These are phyloP conservation scores for Starmerella apis DNA, from an alignment of 805 yeast species.

Conservation along the genomic window DNA sequence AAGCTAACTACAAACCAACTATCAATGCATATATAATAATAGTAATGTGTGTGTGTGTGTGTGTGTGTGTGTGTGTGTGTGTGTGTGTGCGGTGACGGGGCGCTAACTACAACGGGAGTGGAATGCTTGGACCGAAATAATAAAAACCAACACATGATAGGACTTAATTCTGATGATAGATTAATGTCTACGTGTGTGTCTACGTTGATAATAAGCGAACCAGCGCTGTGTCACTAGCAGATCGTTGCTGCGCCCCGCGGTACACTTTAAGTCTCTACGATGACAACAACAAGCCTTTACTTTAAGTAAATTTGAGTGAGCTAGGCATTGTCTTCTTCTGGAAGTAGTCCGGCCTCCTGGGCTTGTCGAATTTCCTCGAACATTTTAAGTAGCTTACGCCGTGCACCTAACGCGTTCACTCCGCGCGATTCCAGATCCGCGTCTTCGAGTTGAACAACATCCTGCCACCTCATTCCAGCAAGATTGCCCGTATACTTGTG, in stretches of 20 bases:
- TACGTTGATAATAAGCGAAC: slow-evolving; percentile 1
- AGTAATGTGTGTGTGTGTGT: too few species aligned
- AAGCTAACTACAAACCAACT: too few species aligned
- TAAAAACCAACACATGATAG: background rate
- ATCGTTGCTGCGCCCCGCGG: background rate
- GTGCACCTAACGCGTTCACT: slow-evolving; percentile 88
- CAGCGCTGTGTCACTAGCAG: slow-evolving; percentile 6
- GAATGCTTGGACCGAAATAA: too few species aligned
- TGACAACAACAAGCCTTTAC: background rate
- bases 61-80: too few species aligned
- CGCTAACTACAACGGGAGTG: too few species aligned
- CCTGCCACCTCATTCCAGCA: slow-evolving; percentile 65
- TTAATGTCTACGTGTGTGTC: background rate
- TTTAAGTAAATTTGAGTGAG: background rate
- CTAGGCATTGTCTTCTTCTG: slow-evolving; percentile 6
- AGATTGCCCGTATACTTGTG: slow-evolving; percentile 89
- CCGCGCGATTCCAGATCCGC: slow-evolving; percentile 64
- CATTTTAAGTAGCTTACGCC: slow-evolving; percentile 85
- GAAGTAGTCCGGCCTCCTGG: slow-evolving; percentile 32
- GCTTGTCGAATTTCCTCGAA: slow-evolving; percentile 68
- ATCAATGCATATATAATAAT: too few species aligned
- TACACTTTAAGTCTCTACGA: background rate
- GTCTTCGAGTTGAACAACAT: slow-evolving; percentile 62
- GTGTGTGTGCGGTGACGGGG: too few species aligned
- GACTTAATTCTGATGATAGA: background rate